Conservation (phyloP, 495 filamentous ascomycete species). For the Penicillium longicatenatum region DNA sequence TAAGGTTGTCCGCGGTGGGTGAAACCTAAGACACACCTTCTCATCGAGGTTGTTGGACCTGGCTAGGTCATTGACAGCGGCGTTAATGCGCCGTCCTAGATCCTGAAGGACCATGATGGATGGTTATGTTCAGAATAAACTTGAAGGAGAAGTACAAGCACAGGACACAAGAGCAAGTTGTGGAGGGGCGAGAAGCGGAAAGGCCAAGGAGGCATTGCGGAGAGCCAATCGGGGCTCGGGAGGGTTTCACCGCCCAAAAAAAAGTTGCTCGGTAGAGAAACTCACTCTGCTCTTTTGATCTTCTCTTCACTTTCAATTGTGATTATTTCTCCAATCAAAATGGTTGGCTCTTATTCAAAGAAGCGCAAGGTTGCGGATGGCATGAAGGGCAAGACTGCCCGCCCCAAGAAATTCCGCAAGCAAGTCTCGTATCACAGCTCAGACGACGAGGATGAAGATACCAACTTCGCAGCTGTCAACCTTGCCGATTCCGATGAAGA, state of each 20-base stretch:
- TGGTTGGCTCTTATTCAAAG: conserved; percentile 50
- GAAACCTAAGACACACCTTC: conserved; percentile 61
- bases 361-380: conserved; percentile 63
- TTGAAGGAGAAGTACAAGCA: conserved; percentile 8
- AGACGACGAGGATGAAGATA: conserved; percentile 53
- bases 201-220: conserved; percentile 31
- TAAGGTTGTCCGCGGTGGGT: background rate
- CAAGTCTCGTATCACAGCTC: conserved; percentile 74
- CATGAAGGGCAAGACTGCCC: conserved; percentile 53
- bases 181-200: conserved; percentile 28
- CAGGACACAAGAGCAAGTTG: conserved; percentile 11
- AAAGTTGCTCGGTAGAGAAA: conserved; percentile 28
- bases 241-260: conserved; percentile 35
- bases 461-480: conserved; percentile 61
- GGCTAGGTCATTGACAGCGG: conserved; percentile 91
- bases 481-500: conserved; percentile 70
- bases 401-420: conserved; percentile 71
- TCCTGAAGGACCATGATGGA: conserved; percentile 94
- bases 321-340: conserved; percentile 20
- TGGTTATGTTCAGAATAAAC: conserved; percentile 7
- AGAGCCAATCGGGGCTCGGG: conserved; percentile 42
- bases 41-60: conserved; percentile 91
- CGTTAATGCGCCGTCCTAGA: conserved; percentile 96
- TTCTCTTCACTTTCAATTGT: background rate
- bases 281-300: conserved; percentile 6